Base-by-base conservation (phyloP, 106 monocot species). In the Platanthera guangdongensis region DNA sequence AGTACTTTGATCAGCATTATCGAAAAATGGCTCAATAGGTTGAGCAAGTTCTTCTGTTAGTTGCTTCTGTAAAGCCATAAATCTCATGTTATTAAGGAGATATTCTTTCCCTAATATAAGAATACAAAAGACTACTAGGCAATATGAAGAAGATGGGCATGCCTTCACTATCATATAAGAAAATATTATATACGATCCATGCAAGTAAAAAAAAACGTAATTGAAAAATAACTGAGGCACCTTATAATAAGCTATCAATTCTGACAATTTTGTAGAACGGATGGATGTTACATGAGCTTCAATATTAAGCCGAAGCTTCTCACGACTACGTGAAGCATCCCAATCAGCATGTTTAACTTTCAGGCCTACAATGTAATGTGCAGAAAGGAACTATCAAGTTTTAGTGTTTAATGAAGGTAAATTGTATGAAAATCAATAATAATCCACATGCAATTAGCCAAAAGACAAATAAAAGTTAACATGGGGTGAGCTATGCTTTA, bases 21-120 rank as follows among this genome's bases (percentile, higher is more conserved):
- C 88, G 69, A 94, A 82, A 45, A 83, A 51, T 45, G 84, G 79
- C 74, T 80, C 83, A 50, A 94, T 81, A 78, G 90, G 88, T 80
- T 85, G 84, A 73, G 79, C 76, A 74, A 94, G 83, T 70, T 77
- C 78, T 47, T 78, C 81, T 57, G 75, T 84, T 51, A 94, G 75
- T 76, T 78, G 75, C 19, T 74, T 85, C 90, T 90, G 83, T 49
- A 75, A 1, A 62, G 12, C 50, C 51, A 60, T 9, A 67, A 67
- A 71, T 16, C 9, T 51, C 28, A 48, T 12, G 18, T 16, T 18
- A 32, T 18, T 52, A 14, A 13, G 18, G 22, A 52, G 9, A 52
- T 9, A 74, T 74, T 47, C 45, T 50, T 50, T 13, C 47, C 47
- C 72, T 72, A 12, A 39, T 39, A 39, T 39, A 39, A 39, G 39